Conservation (phyloP, 179 eudicot genomes). For the Camellia oleifera region DNA sequence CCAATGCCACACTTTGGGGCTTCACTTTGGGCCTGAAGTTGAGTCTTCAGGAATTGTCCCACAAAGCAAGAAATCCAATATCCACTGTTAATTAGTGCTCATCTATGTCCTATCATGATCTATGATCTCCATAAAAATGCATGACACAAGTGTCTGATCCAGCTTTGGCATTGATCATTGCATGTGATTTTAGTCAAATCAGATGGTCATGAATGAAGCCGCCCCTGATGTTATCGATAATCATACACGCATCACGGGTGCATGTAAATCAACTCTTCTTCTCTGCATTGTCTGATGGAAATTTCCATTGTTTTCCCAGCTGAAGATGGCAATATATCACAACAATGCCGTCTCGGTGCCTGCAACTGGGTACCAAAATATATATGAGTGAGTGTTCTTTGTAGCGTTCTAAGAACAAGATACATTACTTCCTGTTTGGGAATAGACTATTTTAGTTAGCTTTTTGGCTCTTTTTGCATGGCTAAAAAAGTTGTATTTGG, state of each 20-base stretch:
- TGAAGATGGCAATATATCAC: constrained; percentile 52
- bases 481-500: too few species aligned
- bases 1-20: too few species aligned
- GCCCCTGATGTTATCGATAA: not conserved
- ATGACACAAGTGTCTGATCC: not conserved
- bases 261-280: constrained; percentile 56
- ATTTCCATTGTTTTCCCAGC: constrained; percentile 40
- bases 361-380: constrained; percentile 37
- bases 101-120: not conserved
- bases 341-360: constrained; percentile 81
- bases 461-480: too few species aligned
- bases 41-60: not conserved
- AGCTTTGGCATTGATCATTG: not conserved
- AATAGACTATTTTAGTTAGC: too few species aligned
- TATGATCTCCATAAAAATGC: not conserved
- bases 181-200: not conserved
- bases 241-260: constrained; percentile 19
- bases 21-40: not conserved
- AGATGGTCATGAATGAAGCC: not conserved
- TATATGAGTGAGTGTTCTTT: too few species aligned
- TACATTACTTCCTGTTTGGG: too few species aligned
- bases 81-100: not conserved
- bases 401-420: too few species aligned
- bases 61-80: too few species aligned
- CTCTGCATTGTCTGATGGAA: constrained; percentile 58